Evolutionary conservation across 2,329 filamentous ascomycete species (phyloP).

Genomic region (Xylogone sp.): DNA sequence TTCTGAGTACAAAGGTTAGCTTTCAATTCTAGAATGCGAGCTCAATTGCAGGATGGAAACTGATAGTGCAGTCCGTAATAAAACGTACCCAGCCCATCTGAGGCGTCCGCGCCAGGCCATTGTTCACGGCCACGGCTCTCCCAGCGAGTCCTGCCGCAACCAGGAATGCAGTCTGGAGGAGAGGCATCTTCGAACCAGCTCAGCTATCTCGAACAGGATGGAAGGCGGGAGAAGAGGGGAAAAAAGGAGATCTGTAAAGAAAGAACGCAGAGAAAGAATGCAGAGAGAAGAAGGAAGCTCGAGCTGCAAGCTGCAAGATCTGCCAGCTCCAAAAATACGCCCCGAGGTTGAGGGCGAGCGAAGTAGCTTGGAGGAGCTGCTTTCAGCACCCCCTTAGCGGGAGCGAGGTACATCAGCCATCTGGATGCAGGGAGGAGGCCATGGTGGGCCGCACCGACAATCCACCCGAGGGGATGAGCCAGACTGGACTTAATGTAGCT

Average conservation of each 20-base stretch:
- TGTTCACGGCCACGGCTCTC: conserved; percentile 22
- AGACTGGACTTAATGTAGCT: neutral
- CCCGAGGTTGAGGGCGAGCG: neutral
- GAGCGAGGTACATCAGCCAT: no score
- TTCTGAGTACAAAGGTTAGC: conserved; percentile 38
- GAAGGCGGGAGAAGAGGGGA: neutral
- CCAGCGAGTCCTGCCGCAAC: neutral
- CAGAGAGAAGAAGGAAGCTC: neutral
- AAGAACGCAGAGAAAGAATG: neutral
- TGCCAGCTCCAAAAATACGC: neutral
- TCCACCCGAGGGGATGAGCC: neutral
- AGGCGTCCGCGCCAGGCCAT: conserved; percentile 30
- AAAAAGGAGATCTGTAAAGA: neutral
- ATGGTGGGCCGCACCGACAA: neutral
- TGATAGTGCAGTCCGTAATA: neutral
- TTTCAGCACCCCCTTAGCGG: neutral
- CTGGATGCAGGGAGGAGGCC: neutral
- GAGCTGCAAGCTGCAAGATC: neutral
- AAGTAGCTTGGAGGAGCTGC: neutral
- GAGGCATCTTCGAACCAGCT: neutral
- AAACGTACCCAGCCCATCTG: conserved; percentile 33
- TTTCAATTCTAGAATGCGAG: neutral
- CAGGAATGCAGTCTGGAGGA: neutral
- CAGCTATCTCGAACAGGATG: neutral
- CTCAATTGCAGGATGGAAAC: neutral